phyloP scores from a whole-genome alignment of 2,329 filamentous ascomycete genomes.

The Davidsoniella virescens region DNA sequence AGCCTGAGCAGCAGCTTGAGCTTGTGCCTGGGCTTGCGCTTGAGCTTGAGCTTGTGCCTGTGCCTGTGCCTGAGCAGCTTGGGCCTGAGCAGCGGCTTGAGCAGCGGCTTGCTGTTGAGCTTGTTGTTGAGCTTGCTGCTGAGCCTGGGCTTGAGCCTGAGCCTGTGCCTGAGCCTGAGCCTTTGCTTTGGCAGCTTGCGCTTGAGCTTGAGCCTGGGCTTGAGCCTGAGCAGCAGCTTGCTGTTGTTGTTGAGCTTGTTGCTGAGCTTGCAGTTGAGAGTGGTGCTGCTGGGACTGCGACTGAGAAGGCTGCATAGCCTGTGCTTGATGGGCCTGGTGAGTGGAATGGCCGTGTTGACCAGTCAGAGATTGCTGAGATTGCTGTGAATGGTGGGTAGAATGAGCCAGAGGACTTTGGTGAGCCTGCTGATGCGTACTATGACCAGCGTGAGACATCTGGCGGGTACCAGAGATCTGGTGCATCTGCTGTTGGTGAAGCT shows the following conservation, averaged over 20 bases:
- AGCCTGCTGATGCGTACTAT: slow-evolving; percentile 10
- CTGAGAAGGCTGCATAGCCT: slow-evolving; percentile 16
- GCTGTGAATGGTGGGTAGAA: slow-evolving; percentile 11
- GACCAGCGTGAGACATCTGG: slow-evolving; percentile 8
- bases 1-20: neutral
- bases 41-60: slow-evolving; percentile 17
- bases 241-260: slow-evolving; percentile 13
- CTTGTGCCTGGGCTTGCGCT: slow-evolving; percentile 12
- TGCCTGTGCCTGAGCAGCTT: slow-evolving; percentile 14
- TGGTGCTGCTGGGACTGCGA: slow-evolving; percentile 16
- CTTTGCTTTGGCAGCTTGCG: slow-evolving; percentile 10
- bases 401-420: slow-evolving; percentile 10
- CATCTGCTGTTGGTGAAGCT: slow-evolving; percentile 9
- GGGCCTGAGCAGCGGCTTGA: slow-evolving; percentile 19
- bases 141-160: slow-evolving; percentile 13
- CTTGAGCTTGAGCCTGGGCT: slow-evolving; percentile 11
- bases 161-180: slow-evolving; percentile 14
- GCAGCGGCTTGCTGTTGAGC: slow-evolving; percentile 11
- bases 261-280: slow-evolving; percentile 10
- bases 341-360: slow-evolving; percentile 13
- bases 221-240: slow-evolving; percentile 17
- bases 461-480: slow-evolving; percentile 9
- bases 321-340: slow-evolving; percentile 15
- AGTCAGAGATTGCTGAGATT: slow-evolving; percentile 12
- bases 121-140: slow-evolving; percentile 9